A percentile compares a stretch with the other conserved stretches of the same genome.
These are phyloP conservation scores for Trichophyton rubrum DNA, from an alignment of 2,329 filamentous ascomycete species.

Conservation along the genomic window DNA sequence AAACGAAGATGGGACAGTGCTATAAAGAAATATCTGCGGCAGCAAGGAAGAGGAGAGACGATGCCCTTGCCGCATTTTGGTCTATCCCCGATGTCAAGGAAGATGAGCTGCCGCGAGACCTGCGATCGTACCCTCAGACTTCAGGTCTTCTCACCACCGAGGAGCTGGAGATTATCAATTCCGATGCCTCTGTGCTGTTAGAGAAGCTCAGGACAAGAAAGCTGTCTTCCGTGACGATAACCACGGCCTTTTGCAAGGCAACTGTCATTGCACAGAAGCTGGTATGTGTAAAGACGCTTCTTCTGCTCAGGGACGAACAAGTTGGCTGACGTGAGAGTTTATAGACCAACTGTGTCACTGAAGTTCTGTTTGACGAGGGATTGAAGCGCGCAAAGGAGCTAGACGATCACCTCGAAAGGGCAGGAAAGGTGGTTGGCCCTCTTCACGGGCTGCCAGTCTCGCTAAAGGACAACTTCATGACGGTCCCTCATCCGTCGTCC, in stretches of 20 bases:
- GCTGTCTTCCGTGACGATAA: conserved; percentile 13
- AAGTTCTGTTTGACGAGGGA: conserved; percentile 41
- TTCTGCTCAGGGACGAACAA: neutral
- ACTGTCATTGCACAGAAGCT: conserved; percentile 29
- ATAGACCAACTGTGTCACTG: conserved; percentile 50
- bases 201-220: conserved; percentile 23
- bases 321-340: neutral
- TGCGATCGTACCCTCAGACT: conserved; percentile 14
- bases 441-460: conserved; percentile 33
- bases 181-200: conserved; percentile 25
- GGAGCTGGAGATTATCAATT: conserved; percentile 41
- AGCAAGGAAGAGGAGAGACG: conserved; percentile 24
- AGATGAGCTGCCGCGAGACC: conserved; percentile 11
- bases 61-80: conserved; percentile 18
- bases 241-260: conserved; percentile 27
- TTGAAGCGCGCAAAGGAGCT: conserved; percentile 26
- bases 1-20: conserved; percentile 19
- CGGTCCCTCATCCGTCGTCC: conserved; percentile 15
- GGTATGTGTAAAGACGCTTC: neutral
- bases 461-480: conserved; percentile 31
- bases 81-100: conserved; percentile 13
- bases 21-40: conserved; percentile 29
- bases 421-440: conserved; percentile 25
- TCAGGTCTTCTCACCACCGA: conserved; percentile 48
- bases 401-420: conserved; percentile 30